Conservation (phyloP, 1,139 yeast species). For the Hyphopichia khmerensis region DNA sequence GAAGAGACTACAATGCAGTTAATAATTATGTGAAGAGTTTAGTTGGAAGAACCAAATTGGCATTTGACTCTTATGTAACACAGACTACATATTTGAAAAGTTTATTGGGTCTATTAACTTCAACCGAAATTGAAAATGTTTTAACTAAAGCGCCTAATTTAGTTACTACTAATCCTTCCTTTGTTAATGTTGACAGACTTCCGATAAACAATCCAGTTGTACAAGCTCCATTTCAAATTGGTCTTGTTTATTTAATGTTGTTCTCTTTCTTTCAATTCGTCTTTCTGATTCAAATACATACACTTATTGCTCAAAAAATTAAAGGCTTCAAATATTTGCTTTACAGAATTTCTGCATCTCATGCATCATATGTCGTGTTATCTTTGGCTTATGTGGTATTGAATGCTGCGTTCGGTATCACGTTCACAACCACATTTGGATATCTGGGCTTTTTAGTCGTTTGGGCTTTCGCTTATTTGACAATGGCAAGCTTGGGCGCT, state of each 20-base stretch:
- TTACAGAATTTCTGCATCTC: conserved; percentile 41
- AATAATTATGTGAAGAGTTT: conserved; percentile 19
- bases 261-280: conserved; percentile 34
- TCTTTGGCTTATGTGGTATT: conserved; percentile 42
- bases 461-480: conserved; percentile 45
- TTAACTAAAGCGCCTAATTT: conserved; percentile 21
- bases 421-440: conserved; percentile 34
- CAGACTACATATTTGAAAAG: conserved; percentile 17
- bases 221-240: conserved; percentile 34
- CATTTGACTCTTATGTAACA: conserved; percentile 15
- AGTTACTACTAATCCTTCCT: conserved; percentile 24
- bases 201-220: conserved; percentile 25
- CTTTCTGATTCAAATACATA: conserved; percentile 25
- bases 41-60: conserved; percentile 14
- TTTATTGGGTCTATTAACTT: conserved; percentile 19
- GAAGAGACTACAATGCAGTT: conserved; percentile 32
- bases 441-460: conserved; percentile 48
- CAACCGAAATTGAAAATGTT: conserved; percentile 16
- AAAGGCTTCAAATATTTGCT: conserved; percentile 38
- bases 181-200: conserved; percentile 16
- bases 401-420: conserved; percentile 46
- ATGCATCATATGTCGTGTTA: conserved; percentile 39
- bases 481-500: conserved; percentile 53
- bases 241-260: conserved; percentile 29
- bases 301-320: conserved; percentile 27